Base-by-base conservation (phyloP, 345 rosid species). In the Ailanthus altissimus region DNA sequence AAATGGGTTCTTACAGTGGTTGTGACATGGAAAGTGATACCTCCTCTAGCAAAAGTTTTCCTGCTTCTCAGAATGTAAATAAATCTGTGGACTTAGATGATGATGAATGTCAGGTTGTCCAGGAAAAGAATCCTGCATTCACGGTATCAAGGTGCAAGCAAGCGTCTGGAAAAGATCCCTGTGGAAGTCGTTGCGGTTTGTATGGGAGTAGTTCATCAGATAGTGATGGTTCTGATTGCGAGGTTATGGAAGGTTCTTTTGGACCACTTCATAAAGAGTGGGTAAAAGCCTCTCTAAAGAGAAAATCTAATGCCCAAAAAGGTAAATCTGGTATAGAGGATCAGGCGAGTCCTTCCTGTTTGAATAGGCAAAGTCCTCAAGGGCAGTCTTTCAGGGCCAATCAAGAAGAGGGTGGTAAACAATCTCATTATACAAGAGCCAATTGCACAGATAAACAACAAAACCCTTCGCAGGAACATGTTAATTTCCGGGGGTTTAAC, bases 211-310 rank as follows among this genome's bases (percentile, higher is more conserved):
- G 78, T 38, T 80, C 82, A 38, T 82, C 77, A 2, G 93, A 80
- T 45, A 81, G 81, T 56, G 92, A 89, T 80, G 81, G 76, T 70
- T 90, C 90, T 80, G 98, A 94, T 81, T 87, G 90, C 85, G 95
- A 90, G 81, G 79, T 90, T 45, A 80, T 94, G 75, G 95, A 90
- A 75, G 90, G 82, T 75, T 84, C 93, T 75, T 65, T n/a, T 26
- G 82, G 85, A 59, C 82, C 87, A 78, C 79, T 93, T 25, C 91
- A 83, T 21, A 86, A 90, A 78, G 84, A 84, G 72, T 92, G 97
- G 97, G 91, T 88, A 81, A 88, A 85, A 77, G 91, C 90, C 25
- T 86, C 16, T 21, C 75, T 67, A 9, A 86, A 72, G 65, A 90
- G 84, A 76, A 87, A 59, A 79, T 83, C 74, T 54, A 77, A 79